Conservation (phyloP, 805 yeast genomes). For the Candida pseudoglaebosa region DNA sequence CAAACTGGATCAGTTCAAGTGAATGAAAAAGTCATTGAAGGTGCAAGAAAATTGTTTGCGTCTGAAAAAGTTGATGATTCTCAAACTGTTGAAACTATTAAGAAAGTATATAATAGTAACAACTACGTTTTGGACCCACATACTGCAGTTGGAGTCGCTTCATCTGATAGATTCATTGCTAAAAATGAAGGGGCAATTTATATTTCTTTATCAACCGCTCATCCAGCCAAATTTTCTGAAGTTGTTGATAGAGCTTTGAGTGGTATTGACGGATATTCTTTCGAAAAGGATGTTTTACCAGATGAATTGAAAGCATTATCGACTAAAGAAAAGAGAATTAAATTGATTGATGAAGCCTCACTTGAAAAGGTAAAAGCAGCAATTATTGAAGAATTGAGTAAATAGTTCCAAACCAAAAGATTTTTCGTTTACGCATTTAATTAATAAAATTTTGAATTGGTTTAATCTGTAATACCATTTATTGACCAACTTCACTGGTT, state of each 20-base stretch:
- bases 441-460: not conserved
- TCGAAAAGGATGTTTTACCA: slow-evolving; percentile 86
- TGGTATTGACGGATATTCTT: slow-evolving; percentile 68
- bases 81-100: slow-evolving; percentile 78
- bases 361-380: slow-evolving; percentile 69
- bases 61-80: slow-evolving; percentile 78
- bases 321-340: slow-evolving; percentile 68
- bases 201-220: slow-evolving; percentile 92
- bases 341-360: slow-evolving; percentile 66
- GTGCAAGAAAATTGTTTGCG: slow-evolving; percentile 66
- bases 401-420: slow-evolving; percentile 4
- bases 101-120: slow-evolving; percentile 55
- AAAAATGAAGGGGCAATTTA: slow-evolving; percentile 39
- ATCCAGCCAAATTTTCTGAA: slow-evolving; percentile 97
- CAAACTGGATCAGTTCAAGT: slow-evolving; percentile 72
- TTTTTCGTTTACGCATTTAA: not conserved
- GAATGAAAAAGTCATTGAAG: slow-evolving; percentile 55
- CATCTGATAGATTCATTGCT: slow-evolving; percentile 61
- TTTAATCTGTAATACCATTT: slow-evolving; percentile 21
- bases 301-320: slow-evolving; percentile 75
- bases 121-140: slow-evolving; percentile 93
- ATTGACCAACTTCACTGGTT: slow-evolving; percentile 51
- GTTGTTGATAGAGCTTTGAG: slow-evolving; percentile 83
- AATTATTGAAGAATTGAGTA: slow-evolving; percentile 56
- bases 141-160: slow-evolving; percentile 89